These are phyloP conservation scores for Glomus cerebriforme DNA, from an alignment of 192 early-diverging fungal genomes.

Conservation along the genomic window DNA sequence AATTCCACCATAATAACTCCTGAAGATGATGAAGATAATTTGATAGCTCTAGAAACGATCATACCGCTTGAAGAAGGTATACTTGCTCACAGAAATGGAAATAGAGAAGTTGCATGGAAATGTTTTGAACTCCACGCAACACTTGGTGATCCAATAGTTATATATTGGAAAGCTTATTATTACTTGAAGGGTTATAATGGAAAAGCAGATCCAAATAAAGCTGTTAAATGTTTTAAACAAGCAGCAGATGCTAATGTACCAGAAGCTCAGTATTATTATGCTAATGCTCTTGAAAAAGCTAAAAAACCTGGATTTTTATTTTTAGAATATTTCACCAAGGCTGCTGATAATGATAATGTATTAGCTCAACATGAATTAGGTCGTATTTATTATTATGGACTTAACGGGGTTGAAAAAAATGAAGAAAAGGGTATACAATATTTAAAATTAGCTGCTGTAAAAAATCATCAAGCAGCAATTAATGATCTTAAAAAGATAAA, in stretches of 20 bases:
- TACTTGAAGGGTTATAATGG: background rate
- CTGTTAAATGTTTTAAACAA: background rate
- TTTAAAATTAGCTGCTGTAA: background rate
- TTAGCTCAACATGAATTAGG: background rate
- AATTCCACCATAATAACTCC: too few species aligned
- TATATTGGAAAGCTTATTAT: conserved; percentile 27
- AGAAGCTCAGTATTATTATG: conserved; percentile 14
- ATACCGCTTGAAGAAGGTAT: conserved; percentile 15
- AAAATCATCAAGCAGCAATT: background rate
- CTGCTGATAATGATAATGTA: background rate
- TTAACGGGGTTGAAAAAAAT: background rate
- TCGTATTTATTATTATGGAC: background rate
- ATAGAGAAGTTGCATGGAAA: conserved; percentile 11
- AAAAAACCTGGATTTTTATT: background rate
- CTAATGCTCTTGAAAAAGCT: background rate
- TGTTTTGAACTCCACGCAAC: conserved; percentile 16
- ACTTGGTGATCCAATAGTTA: background rate
- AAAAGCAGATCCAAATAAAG: background rate
- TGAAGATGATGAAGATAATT: too few species aligned
- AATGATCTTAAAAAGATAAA: conserved; percentile 40
- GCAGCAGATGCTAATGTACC: conserved; percentile 12
- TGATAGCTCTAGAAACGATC: background rate
- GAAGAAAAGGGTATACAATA: background rate
- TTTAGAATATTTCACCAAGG: background rate
- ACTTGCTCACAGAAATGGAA: background rate